These are phyloP conservation scores for Yamadazyma insecticola DNA, from an alignment of 805 yeast genomes.

Conservation along the genomic window DNA sequence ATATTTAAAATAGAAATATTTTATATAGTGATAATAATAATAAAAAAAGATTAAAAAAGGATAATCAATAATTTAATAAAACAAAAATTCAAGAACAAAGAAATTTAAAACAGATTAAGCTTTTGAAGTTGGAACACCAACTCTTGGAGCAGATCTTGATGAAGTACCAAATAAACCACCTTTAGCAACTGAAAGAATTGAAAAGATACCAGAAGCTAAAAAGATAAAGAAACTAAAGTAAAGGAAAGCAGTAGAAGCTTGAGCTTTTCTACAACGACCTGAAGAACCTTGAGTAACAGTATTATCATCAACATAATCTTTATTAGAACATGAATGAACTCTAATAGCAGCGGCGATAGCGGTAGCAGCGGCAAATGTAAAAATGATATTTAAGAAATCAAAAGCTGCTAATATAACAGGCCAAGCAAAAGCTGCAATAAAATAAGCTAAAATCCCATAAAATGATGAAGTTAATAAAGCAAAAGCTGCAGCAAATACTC, in stretches of 20 bases:
- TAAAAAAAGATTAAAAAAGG: too few relatives aligned
- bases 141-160: slow-evolving; percentile 52
- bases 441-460: slow-evolving; percentile 74
- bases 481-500: slow-evolving; percentile 82
- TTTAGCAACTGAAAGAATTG: slow-evolving; percentile 51
- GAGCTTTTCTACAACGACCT: slow-evolving; percentile 93
- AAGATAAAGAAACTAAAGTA: slow-evolving; percentile 80
- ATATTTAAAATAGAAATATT: background rate
- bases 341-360: slow-evolving; percentile 90
- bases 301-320: slow-evolving; percentile 59
- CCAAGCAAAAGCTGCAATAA: slow-evolving; percentile 78
- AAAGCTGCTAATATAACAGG: slow-evolving; percentile 70
- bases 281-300: slow-evolving; percentile 66
- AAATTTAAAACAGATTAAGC: slow-evolving; percentile 43
- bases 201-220: slow-evolving; percentile 57
- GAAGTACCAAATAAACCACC: slow-evolving; percentile 46
- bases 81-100: slow-evolving; percentile 3
- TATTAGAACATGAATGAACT: slow-evolving; percentile 79
- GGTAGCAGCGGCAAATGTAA: slow-evolving; percentile 92
- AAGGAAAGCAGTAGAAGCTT: slow-evolving; percentile 76
- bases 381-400: slow-evolving; percentile 86
- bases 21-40: background rate
- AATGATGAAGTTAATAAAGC: slow-evolving; percentile 76
- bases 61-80: slow-evolving; percentile 1
- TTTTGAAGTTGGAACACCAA: slow-evolving; percentile 89